Evolutionary conservation across 331 rosid genomes (phyloP), one percentile per base, ranked within the genome.

Genomic region (Acacia pycnantha): DNA sequence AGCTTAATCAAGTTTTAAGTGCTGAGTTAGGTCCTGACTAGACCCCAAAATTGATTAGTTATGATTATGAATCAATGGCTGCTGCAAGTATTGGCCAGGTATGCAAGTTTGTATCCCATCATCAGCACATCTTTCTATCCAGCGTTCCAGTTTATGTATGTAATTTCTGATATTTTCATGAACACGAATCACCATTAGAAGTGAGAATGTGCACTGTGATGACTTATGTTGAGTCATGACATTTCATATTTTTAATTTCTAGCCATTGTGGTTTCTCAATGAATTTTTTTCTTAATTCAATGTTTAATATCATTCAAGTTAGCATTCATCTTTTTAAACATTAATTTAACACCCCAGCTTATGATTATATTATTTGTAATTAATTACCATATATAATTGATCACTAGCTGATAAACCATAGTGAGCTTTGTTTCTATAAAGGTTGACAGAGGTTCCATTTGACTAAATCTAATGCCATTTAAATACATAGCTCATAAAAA

Each of bases 61-160:
- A 93, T 86, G 96, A 93, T 84, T 95, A 92, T 86, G 96, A 90
- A 82, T 97, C 99, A 77, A 58, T 95, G 70, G 99, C 98, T 72
- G 92, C 99, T 82, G 98, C 98, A 73, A 92, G 99, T 82, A 93
- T 95, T 81, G 99, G 99, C 84, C 97, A 95, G 97, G 98, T 95
- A 85, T 77, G 73, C 80, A 65, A 46, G 76, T 78, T 83, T 77
- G n/a, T 58, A 65, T 70, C 51, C 13, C 74, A 50, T 80, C 73
- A 75, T 61, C 56, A 69, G 79, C 69, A 68, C 70, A 81, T 66
- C 73, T 37, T 27, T 67, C 70, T 31, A 31, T 27, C 43, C 21
- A 31, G 41, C 41, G 16, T 64, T 31, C 43, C 12, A 31, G 41
- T 61, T 29, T 58, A 22, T 22, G 2, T 22, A 58, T 58, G 22